Conservation (phyloP, 805 yeast genomes). For the Myxozyma kluyveri region DNA sequence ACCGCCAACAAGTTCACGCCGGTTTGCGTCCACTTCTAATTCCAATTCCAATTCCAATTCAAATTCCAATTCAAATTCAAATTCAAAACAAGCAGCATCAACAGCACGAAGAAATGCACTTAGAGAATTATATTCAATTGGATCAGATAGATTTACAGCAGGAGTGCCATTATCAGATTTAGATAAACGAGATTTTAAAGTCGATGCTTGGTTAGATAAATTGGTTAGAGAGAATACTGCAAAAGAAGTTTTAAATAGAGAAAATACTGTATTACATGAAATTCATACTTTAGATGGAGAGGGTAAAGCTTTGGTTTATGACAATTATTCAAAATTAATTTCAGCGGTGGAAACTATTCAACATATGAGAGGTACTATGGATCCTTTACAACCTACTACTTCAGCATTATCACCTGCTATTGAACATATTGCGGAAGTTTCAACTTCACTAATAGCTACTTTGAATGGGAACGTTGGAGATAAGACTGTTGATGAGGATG, state of each 20-base stretch:
- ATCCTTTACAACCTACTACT: conserved; percentile 28
- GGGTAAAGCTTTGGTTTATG: conserved; percentile 33
- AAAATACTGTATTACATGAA: conserved; percentile 28
- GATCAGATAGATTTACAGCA: conserved; percentile 21
- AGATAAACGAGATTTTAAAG: conserved; percentile 26
- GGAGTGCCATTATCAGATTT: conserved; percentile 26
- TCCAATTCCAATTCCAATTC: too few relatives aligned
- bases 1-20: background rate
- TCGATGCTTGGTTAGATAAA: conserved; percentile 21
- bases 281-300: conserved; percentile 32
- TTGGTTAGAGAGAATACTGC: conserved; percentile 16
- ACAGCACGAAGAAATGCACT: conserved; percentile 32
- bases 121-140: conserved; percentile 31
- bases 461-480: conserved; percentile 13
- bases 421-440: conserved; percentile 28
- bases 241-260: conserved; percentile 18
- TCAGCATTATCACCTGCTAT: conserved; percentile 27
- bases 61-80: background rate
- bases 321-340: conserved; percentile 32
- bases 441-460: conserved; percentile 24
- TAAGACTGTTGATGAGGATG: background rate
- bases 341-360: conserved; percentile 31
- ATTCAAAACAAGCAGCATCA: conserved; percentile 3
- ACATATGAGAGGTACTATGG: conserved; percentile 28
- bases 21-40: too few relatives aligned